Conservation (phyloP, 805 yeast species). For the Metschnikowia borealis region DNA sequence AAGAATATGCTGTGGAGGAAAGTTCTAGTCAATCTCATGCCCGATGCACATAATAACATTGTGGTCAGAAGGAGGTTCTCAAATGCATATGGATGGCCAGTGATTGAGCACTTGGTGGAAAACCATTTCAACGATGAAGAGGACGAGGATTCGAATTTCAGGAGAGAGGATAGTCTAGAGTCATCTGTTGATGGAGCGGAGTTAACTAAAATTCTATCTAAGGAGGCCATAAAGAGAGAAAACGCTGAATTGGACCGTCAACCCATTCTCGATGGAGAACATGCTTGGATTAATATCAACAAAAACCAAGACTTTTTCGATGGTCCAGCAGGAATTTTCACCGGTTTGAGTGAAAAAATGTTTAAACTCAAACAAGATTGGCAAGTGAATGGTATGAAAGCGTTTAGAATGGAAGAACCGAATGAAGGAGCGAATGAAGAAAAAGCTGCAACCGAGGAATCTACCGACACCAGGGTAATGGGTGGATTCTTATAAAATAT, state of each 20-base stretch:
- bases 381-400: constrained; percentile 13
- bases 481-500: constrained; percentile 10
- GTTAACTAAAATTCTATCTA: constrained; percentile 23
- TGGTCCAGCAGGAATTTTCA: constrained; percentile 70
- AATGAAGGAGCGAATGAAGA: constrained; percentile 1
- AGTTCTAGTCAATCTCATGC: constrained; percentile 77
- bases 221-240: constrained; percentile 34
- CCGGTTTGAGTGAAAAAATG: constrained; percentile 58
- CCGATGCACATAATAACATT: constrained; percentile 95
- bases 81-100: constrained; percentile 95
- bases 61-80: constrained; percentile 84
- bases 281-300: constrained; percentile 50
- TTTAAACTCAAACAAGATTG: constrained; percentile 38
- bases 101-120: constrained; percentile 72
- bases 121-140: constrained; percentile 49
- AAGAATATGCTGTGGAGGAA: constrained; percentile 83
- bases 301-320: constrained; percentile 44
- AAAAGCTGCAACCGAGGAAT: background rate
- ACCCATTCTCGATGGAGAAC: constrained; percentile 23
- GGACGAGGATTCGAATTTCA: constrained; percentile 9
- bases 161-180: constrained; percentile 12
- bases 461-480: constrained; percentile 7
- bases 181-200: constrained; percentile 15
- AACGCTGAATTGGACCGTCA: constrained; percentile 32
- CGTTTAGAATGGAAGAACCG: constrained; percentile 2